phyloP scores from a whole-genome alignment of 257 asterid genomes.

The Solanum commersonii region DNA sequence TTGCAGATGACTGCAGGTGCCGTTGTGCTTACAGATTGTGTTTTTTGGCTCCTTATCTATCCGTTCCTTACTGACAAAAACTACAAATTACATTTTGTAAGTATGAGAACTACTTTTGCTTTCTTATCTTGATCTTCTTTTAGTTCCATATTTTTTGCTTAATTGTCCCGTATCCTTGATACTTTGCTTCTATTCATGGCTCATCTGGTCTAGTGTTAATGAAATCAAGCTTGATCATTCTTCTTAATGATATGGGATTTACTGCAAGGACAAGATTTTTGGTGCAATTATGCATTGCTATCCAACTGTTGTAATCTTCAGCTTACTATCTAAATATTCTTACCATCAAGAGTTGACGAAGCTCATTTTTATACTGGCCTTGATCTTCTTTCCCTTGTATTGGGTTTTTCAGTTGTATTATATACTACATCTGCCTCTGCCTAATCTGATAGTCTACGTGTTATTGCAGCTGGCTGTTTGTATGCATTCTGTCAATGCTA shows the following conservation, averaged over 20 bases:
- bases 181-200: neutral
- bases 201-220: neutral
- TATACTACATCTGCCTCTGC: neutral
- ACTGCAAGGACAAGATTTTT: neutral
- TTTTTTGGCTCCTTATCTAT: constrained; percentile 57
- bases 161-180: neutral
- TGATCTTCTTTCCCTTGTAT: neutral
- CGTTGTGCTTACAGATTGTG: constrained; percentile 53
- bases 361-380: neutral
- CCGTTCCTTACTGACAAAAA: constrained; percentile 45
- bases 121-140: neutral
- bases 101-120: constrained; percentile 7
- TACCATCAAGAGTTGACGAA: neutral
- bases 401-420: neutral
- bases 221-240: neutral
- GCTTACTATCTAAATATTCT: neutral
- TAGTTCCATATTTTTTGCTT: neutral
- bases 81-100: constrained; percentile 47
- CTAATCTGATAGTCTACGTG: neutral
- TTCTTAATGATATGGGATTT: neutral
- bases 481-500: constrained; percentile 66
- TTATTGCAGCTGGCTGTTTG: constrained; percentile 44
- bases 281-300: neutral
- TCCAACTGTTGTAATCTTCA: neutral
- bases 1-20: constrained; percentile 74